These are phyloP conservation scores for Solanum hybrid DNA, from an alignment of 305 asterid species.

Conservation along the genomic window DNA sequence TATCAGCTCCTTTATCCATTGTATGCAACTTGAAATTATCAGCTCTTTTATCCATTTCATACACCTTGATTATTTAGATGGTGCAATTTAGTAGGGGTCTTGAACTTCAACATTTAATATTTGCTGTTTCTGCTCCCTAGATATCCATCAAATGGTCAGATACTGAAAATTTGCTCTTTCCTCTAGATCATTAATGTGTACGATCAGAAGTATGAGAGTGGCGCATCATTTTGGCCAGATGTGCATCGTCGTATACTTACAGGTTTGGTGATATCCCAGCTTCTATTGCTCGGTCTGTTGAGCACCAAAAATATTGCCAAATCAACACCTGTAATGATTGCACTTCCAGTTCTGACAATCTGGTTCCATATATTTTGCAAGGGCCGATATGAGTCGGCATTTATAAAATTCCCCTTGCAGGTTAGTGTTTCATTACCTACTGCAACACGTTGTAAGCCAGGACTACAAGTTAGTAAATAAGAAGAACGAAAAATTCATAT, in stretches of 20 bases:
- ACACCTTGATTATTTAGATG: neutral
- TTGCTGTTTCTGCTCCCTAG: neutral
- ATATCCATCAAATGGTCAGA: neutral
- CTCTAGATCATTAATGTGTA: conserved; percentile 81
- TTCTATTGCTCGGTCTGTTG: conserved; percentile 67
- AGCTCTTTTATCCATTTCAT: neutral
- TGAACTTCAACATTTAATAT: neutral
- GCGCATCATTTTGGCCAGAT: conserved; percentile 90
- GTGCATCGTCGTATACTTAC: conserved; percentile 68
- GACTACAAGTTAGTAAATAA: neutral
- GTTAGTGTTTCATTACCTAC: conserved; percentile 20
- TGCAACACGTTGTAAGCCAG: neutral
- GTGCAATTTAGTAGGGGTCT: neutral
- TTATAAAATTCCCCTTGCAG: conserved; percentile 63
- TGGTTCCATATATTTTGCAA: conserved; percentile 67
- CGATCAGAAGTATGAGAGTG: conserved; percentile 85
- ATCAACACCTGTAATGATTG: conserved; percentile 62
- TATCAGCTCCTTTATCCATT: neutral
- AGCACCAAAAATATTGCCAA: conserved; percentile 53
- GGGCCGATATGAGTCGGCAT: conserved; percentile 90
- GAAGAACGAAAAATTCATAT: neutral
- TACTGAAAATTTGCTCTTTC: neutral
- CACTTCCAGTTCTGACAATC: conserved; percentile 68
- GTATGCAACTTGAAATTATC: neutral
- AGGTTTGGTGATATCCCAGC: conserved; percentile 67